Base-by-base conservation (phyloP, 2,329 filamentous ascomycete genomes). In the Pezicula radicicola region DNA sequence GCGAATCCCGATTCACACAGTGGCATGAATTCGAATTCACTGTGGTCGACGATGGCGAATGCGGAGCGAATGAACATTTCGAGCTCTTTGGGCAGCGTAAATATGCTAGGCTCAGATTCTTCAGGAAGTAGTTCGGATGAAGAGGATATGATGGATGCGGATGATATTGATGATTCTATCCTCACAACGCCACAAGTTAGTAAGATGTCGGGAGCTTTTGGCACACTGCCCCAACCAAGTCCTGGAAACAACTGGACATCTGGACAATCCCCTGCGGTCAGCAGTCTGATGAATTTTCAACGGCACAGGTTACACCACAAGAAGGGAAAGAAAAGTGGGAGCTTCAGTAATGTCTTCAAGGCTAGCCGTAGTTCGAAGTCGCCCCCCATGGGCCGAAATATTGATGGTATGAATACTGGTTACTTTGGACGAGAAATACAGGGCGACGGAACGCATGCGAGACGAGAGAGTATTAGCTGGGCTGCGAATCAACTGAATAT, bases 401-500 rank as follows among this genome's bases (percentile, higher is more conserved):
- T 63, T 41, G 65, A 67, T 43, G 53, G 53, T 16, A 60, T 63
- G 50, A 56, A 48, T 42, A 59, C 43, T 48, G 76, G 78, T 12
- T 84, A 81, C 62, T 83, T 85, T 64, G 74, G 73, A 2, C 69
- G 72, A 41, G 76, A 79, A 52, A 69, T 75, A 39, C 70, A 72
- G 6, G 73, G 74, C 51, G 72, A 75, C 67, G 48, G 68, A 7
- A 69, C 76, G 58, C 73, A 79, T 37, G 79, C 87, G 8, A 80
- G 93, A 42, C 80, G 93, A 41, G 92, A 97, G 69, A 96, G 91
- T 68, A 85, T 97, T 54, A 95, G 89, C 59, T 85, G 94, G 75
- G 91, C 92, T 36, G 92, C 92, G 15, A 92, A 94, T 60, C 91
- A 96, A 62, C 73, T 97, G 18, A 87, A 94, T 58, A 87, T 97